These are phyloP conservation scores for Aegilops longissima DNA, from an alignment of 176 grass and related monocot genomes.

Conservation along the genomic window DNA sequence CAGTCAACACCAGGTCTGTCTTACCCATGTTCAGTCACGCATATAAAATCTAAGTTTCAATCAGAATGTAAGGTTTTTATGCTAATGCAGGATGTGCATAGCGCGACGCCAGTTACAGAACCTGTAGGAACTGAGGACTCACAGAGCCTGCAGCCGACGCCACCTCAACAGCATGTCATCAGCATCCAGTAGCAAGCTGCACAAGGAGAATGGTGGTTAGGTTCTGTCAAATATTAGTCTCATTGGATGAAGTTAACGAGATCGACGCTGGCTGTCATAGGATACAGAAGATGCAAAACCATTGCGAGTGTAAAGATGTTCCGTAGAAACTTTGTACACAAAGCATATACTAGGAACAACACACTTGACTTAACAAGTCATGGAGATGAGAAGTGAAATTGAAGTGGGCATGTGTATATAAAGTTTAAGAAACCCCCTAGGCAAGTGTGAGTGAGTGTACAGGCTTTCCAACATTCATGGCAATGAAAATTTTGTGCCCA, in stretches of 20 bases:
- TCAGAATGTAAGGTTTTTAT: conserved; percentile 2
- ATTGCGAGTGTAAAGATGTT: neutral
- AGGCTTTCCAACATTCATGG: conserved; percentile 3
- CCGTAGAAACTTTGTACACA: conserved; percentile 17
- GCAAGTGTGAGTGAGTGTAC: conserved; percentile 10
- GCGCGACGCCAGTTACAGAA: conserved; percentile 5
- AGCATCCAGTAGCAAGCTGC: conserved; percentile 34
- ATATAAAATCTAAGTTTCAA: neutral
- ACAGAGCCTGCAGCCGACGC: conserved; percentile 22
- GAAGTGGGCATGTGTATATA: conserved; percentile 17
- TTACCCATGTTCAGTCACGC: neutral
- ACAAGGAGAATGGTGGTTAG: neutral
- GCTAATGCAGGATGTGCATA: conserved; percentile 14
- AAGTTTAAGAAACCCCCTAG: neutral
- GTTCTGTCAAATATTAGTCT: conserved; percentile 31
- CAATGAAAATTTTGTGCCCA: neutral
- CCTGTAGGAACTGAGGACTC: conserved; percentile 17
- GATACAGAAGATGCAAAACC: conserved; percentile 11
- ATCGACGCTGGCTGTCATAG: neutral
- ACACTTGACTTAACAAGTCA: conserved; percentile 11
- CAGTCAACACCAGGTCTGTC: conserved; percentile 37
- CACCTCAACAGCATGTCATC: conserved; percentile 36
- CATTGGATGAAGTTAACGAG: conserved; percentile 16
- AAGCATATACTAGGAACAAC: neutral
- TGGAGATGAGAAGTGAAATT: conserved; percentile 32